phyloP scores from a whole-genome alignment of 306 rosid genomes.

The Bauhinia variegata region DNA sequence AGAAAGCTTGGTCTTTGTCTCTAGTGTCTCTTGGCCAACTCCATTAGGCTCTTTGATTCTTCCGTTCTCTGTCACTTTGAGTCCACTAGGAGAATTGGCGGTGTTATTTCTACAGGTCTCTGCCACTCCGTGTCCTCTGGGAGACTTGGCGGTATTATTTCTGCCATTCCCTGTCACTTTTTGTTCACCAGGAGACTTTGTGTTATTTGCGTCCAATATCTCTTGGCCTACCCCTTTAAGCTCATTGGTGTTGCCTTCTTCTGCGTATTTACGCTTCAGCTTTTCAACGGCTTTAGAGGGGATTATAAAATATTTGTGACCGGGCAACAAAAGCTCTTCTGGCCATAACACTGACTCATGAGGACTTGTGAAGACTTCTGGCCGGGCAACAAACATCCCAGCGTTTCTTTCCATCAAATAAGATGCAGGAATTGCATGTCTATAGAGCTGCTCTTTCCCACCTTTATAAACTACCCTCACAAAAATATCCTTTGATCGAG shows the following conservation, averaged over 20 bases:
- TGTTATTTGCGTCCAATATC: constrained; percentile 22
- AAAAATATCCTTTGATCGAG: constrained; percentile 38
- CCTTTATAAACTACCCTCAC: constrained; percentile 73
- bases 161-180: constrained; percentile 23
- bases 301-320: constrained; percentile 65
- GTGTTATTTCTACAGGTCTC: background rate
- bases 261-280: constrained; percentile 49
- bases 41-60: constrained; percentile 9
- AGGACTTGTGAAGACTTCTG: constrained; percentile 71
- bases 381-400: constrained; percentile 62
- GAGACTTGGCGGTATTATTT: too few relatives aligned
- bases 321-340: constrained; percentile 58
- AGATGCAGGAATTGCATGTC: constrained; percentile 54
- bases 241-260: constrained; percentile 23
- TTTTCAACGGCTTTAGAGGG: constrained; percentile 53
- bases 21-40: constrained; percentile 28
- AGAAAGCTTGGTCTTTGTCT: constrained; percentile 26
- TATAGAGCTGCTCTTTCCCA: constrained; percentile 59
- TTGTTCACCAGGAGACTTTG: constrained; percentile 36
- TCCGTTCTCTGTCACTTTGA: constrained; percentile 25
- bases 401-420: constrained; percentile 64
- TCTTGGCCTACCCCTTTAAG: constrained; percentile 21
- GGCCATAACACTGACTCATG: constrained; percentile 55
- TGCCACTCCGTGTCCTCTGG: background rate
- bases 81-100: too few relatives aligned